A percentile compares a stretch with the other conserved stretches of the same genome.
These are phyloP conservation scores for Chlamydomonas urium DNA, from an alignment of 139 green algal genomes.

Conservation along the genomic window DNA sequence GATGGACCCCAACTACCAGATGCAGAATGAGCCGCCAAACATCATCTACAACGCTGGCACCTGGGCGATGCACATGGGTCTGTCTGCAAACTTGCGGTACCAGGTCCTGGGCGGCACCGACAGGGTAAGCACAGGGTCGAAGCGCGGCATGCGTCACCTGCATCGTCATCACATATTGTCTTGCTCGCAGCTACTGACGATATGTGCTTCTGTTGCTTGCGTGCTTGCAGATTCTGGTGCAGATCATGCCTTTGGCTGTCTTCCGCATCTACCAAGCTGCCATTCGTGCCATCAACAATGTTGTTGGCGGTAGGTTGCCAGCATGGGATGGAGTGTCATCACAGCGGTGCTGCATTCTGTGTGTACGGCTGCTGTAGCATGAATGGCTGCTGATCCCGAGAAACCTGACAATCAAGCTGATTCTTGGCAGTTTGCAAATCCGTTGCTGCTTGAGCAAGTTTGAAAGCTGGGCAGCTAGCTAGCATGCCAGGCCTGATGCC, in stretches of 20 bases:
- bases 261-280: slow-evolving; percentile 80
- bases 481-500: not conserved
- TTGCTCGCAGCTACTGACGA: not conserved
- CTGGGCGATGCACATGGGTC: slow-evolving; percentile 92
- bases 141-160: not conserved
- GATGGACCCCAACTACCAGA: slow-evolving; percentile 44
- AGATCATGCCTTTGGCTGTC: slow-evolving; percentile 53
- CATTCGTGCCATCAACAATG: slow-evolving; percentile 85
- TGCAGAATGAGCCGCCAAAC: slow-evolving; percentile 78
- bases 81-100: slow-evolving; percentile 90
- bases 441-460: not conserved
- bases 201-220: not conserved
- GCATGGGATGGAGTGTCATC: not conserved
- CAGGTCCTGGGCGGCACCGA: slow-evolving; percentile 91
- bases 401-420: too few species aligned
- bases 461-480: not conserved
- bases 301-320: slow-evolving; percentile 55
- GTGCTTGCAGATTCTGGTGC: slow-evolving; percentile 55
- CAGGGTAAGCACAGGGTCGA: slow-evolving; percentile 39
- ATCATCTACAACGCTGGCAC: slow-evolving; percentile 79
- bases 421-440: not conserved
- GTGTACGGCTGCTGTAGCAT: not conserved
- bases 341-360: not conserved
- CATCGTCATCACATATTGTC: not conserved
- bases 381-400: too few species aligned